phyloP scores from a whole-genome alignment of 495 filamentous ascomycete species.

The Podospora pseudopauciseta region DNA sequence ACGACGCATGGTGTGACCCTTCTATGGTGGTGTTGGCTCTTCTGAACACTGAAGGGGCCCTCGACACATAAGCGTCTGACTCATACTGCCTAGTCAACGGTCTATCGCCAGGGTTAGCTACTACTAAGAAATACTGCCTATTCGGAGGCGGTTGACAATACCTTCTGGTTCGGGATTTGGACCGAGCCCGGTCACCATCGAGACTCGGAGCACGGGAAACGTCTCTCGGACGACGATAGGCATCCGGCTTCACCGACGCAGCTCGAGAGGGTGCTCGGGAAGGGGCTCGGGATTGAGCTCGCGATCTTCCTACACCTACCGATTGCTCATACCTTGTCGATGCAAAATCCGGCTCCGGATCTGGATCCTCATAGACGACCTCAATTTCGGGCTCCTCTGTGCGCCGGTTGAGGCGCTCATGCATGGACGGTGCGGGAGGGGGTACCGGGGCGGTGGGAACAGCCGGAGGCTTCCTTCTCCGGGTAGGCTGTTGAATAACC shows the following conservation, averaged over 20 bases:
- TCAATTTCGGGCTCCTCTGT: constrained; percentile 20
- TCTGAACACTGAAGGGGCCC: constrained; percentile 26
- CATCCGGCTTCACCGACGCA: constrained; percentile 18
- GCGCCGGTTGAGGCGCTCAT: constrained; percentile 27
- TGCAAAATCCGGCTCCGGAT: constrained; percentile 15
- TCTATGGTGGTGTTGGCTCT: constrained; percentile 34
- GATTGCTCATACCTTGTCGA: constrained; percentile 24
- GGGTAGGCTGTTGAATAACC: constrained; percentile 15
- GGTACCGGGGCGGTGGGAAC: constrained; percentile 20
- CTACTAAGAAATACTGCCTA: not conserved
- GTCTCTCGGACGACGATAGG: constrained; percentile 32
- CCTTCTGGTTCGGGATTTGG: constrained; percentile 38
- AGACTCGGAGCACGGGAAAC: constrained; percentile 25
- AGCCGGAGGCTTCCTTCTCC: constrained; percentile 16
- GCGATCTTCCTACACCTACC: not conserved
- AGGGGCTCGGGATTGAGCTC: constrained; percentile 3
- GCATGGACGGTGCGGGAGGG: constrained; percentile 19
- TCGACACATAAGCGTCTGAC: constrained; percentile 31
- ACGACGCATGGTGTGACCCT: constrained; percentile 35
- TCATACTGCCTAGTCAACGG: constrained; percentile 38
- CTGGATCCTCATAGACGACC: constrained; percentile 24
- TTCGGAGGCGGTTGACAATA: constrained; percentile 19
- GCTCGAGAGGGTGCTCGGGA: constrained; percentile 24
- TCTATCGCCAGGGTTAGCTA: constrained; percentile 25
- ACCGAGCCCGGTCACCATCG: constrained; percentile 32